Conservation (phyloP, 352 stramenopile species). For the Phytophthora ohioensis region DNA sequence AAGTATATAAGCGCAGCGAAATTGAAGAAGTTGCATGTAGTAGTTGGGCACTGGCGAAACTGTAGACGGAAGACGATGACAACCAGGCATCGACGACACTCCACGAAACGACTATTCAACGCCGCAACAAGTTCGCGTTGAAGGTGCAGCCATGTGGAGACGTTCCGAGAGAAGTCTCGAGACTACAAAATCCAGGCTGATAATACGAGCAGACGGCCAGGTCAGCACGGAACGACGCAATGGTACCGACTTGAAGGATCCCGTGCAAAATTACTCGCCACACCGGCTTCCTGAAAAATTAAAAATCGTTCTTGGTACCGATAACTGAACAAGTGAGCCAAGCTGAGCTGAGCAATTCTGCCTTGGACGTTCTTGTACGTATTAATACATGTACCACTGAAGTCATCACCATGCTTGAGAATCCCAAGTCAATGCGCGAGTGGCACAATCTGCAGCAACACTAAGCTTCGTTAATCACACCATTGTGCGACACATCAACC, state of each 20-base stretch:
- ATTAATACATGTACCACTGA: too few relatives aligned
- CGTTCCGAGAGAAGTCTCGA: too few relatives aligned
- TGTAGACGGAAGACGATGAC: conserved; percentile 19
- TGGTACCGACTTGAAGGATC: too few relatives aligned
- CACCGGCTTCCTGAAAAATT: conserved; percentile 6
- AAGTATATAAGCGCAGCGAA: conserved; percentile 35
- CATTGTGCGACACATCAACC: neutral
- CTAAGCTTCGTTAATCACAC: too few relatives aligned
- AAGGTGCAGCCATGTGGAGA: too few relatives aligned
- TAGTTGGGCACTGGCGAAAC: conserved; percentile 13
- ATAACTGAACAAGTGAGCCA: neutral
- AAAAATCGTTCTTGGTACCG: neutral
- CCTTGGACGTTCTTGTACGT: too few relatives aligned
- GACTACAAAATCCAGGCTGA: conserved; percentile 7
- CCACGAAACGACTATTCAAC: neutral
- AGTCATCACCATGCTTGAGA: too few relatives aligned
- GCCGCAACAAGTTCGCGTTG: neutral
- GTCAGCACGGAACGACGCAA: too few relatives aligned
- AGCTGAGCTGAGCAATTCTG: too few relatives aligned
- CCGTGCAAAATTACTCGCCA: too few relatives aligned
- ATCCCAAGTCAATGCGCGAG: too few relatives aligned
- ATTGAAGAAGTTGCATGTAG: conserved; percentile 28
- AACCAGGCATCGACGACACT: neutral
- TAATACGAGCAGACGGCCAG: conserved; percentile 1
- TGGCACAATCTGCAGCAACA: too few relatives aligned